Conservation (phyloP, 805 yeast species). For the Barnettozyma salicaria region DNA sequence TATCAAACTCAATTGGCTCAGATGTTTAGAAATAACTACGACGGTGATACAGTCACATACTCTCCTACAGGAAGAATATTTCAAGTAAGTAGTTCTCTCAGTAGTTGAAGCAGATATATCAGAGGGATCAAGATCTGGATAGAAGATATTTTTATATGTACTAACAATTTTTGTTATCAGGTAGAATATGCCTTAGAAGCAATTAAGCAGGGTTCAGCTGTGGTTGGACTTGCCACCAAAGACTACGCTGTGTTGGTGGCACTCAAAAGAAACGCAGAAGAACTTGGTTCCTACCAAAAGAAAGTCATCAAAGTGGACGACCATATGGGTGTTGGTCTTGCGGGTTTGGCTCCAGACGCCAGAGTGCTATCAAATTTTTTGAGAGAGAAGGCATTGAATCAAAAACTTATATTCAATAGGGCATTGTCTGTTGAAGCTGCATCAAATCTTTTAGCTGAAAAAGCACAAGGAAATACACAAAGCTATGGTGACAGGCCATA, state of each 20-base stretch:
- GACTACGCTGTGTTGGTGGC: conserved; percentile 90
- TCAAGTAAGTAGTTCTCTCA: conserved; percentile 44
- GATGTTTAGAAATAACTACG: conserved; percentile 96
- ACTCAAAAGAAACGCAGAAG: conserved; percentile 93
- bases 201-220: conserved; percentile 96
- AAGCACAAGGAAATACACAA: conserved; percentile 96
- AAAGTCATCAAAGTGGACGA: conserved; percentile 87
- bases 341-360: conserved; percentile 98
- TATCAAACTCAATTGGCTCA: conserved; percentile 14
- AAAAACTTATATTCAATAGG: conserved; percentile 78
- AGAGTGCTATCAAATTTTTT: conserved; percentile 84
- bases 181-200: conserved; percentile 89
- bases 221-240: conserved; percentile 86
- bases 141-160: too few relatives aligned
- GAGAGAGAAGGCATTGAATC: conserved; percentile 86
- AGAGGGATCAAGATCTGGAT: too few relatives aligned
- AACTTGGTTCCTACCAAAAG: conserved; percentile 93
- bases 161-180: conserved; percentile 18
- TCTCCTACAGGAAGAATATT: conserved; percentile 92
- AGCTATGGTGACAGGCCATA: conserved; percentile 95
- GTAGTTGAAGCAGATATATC: too few relatives aligned
- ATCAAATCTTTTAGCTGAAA: conserved; percentile 82
- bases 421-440: conserved; percentile 81
- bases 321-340: conserved; percentile 91
- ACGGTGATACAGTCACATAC: conserved; percentile 96